Conservation (phyloP, 148 eudicot genomes). For the Drosera capensis region DNA sequence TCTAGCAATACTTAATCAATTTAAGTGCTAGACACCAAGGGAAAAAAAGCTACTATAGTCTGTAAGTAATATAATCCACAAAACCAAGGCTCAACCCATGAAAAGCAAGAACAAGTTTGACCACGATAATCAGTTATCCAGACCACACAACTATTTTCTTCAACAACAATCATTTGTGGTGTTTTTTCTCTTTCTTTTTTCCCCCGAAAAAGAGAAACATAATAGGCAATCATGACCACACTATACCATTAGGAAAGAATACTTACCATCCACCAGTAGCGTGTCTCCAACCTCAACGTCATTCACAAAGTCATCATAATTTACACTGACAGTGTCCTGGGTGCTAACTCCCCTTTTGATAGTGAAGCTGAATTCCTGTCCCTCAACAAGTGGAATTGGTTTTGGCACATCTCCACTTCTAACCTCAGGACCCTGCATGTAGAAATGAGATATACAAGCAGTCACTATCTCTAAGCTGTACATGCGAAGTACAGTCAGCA, state of each 20-base stretch:
- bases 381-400: conserved; percentile 73
- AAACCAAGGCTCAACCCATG: no score
- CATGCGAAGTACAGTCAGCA: background rate
- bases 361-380: conserved; percentile 88
- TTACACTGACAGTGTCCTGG: conserved; percentile 81
- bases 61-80: no score
- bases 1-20: no score
- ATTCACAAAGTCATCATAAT: conserved; percentile 90
- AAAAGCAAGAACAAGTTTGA: no score
- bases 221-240: background rate
- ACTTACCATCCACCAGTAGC: conserved; percentile 89
- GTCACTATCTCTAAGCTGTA: conserved; percentile 1
- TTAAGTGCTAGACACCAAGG: no score
- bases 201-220: background rate
- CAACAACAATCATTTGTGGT: no score
- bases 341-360: conserved; percentile 84
- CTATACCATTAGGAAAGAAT: no score
- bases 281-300: conserved; percentile 86
- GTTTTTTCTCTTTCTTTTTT: background rate
- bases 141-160: no score
- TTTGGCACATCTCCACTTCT: conserved; percentile 97
- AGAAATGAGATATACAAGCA: conserved; percentile 3
- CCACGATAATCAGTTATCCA: no score
- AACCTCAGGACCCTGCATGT: conserved; percentile 85
- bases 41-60: no score